phyloP scores from a whole-genome alignment of 495 filamentous ascomycete species.

The Xylaria flabelliformis region DNA sequence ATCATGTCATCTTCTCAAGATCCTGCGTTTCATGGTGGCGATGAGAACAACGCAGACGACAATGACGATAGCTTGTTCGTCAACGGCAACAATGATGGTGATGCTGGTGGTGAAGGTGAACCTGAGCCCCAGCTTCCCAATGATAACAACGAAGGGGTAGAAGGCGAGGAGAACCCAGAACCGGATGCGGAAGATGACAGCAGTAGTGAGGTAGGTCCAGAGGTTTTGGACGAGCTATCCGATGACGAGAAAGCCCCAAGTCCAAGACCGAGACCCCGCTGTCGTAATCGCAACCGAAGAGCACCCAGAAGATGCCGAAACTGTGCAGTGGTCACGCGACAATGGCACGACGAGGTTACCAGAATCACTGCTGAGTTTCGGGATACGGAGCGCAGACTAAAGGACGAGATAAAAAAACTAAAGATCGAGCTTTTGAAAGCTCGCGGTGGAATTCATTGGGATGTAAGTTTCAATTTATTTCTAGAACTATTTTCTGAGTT shows the following conservation, averaged over 20 bases:
- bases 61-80: neutral
- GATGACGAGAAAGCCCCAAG: neutral
- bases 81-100: neutral
- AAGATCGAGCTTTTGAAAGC: neutral
- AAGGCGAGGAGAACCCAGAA: neutral
- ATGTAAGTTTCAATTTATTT: neutral
- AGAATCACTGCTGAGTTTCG: neutral
- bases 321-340: neutral
- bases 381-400: neutral
- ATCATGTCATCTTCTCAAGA: constrained; percentile 9
- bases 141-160: neutral
- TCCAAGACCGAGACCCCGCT: neutral
- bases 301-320: neutral
- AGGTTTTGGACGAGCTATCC: neutral
- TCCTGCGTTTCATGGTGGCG: neutral
- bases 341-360: neutral
- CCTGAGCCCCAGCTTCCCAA: neutral
- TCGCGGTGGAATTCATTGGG: neutral
- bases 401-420: neutral
- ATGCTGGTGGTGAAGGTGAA: neutral
- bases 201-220: neutral
- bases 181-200: neutral
- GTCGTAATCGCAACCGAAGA: neutral
- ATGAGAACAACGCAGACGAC: neutral
- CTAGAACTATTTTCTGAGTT: too few species aligned